Evolutionary conservation across 441 rosid species (phyloP), one percentile per base, ranked within the genome.

Genomic region (Erodium chrysanthum): DNA sequence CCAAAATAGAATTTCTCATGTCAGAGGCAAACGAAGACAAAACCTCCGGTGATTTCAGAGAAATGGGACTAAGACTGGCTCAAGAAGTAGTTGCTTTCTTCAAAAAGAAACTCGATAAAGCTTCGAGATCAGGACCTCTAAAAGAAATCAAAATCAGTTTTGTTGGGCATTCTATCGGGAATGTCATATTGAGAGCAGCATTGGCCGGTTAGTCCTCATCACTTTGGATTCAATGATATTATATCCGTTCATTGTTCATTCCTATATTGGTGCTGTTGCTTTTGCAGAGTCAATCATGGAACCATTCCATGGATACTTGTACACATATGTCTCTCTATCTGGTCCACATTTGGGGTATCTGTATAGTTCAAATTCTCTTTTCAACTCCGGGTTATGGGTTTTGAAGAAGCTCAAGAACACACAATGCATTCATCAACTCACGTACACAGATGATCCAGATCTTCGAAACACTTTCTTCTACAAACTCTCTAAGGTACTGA

Each of bases 291-390:
- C 81, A 75, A 73, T 78, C 64, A 87, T 91, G 98, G 93, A 89
- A 69, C 96, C 98, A 54, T 89, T 83, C 72, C 77, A 82, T 65
- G 84, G 80, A 68, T 79, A 71, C 76, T 86, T 93, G 50, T 69
- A 84, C 40, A 84, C 97, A 12, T 93, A 93, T 63, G 66, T 93
- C 69, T 93, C 98, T 18, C 61, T 93, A 58, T 93, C 97, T 31
- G 97, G 97, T 72, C 96, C 96, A 10, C 97, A 89, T 71, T 84
- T 93, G 81, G 96, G 97, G 54, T 93, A 89, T 81, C 82, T 93
- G 58, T 91, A 93, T 82, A 88, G 98, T 79, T 85, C 97, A 66
- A 91, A 93, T 82, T 90, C 95, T 5, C 77, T 93, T 77, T 93
- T 93, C 69, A 93, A 93, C 71, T 93, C 98, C 2, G 96, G 97